A percentile compares a stretch with the other conserved stretches of the same genome.
Evolutionary conservation across 2,329 filamentous ascomycete genomes (phyloP).

Genomic region (Parastagonospora nodorum): DNA sequence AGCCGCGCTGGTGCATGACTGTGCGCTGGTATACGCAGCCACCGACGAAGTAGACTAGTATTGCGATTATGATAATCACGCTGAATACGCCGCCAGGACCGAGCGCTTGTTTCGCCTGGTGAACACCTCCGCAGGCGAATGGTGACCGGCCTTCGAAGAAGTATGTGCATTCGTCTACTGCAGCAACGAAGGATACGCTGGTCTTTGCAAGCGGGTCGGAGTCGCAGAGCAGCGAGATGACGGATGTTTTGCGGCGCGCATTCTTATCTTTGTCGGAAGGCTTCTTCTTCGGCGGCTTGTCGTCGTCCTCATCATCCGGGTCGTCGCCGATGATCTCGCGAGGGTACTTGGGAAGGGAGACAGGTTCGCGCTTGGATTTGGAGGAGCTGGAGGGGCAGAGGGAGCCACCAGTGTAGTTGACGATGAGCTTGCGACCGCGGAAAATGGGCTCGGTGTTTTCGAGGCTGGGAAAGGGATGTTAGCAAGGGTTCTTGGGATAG

Average conservation of each 20-base stretch:
- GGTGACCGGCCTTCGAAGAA: conserved; percentile 90
- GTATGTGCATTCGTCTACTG: conserved; percentile 90
- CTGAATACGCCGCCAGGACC: conserved; percentile 81
- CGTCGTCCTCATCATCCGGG: conserved; percentile 43
- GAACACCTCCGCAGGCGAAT: conserved; percentile 78
- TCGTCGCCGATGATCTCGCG: conserved; percentile 51
- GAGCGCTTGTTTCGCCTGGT: conserved; percentile 61
- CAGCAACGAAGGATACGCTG: conserved; percentile 81
- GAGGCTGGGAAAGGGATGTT: conserved; percentile 48
- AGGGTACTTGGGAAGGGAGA: conserved; percentile 26
- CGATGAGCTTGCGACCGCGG: conserved; percentile 68
- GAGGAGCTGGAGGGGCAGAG: conserved; percentile 47
- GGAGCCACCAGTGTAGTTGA: conserved; percentile 58
- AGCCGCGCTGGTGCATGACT: conserved; percentile 90
- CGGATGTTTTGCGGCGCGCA: conserved; percentile 74
- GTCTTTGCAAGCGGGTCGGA: conserved; percentile 74
- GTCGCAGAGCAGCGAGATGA: conserved; percentile 93
- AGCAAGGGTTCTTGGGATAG: conserved; percentile 11
- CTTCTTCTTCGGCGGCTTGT: conserved; percentile 42
- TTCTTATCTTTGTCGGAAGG: conserved; percentile 53
- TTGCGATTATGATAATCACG: conserved; percentile 77
- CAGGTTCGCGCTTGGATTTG: conserved; percentile 29
- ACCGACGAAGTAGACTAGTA: conserved; percentile 87
- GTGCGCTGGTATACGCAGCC: conserved; percentile 95
- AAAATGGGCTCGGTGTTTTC: conserved; percentile 60